Conservation (phyloP, 495 filamentous ascomycete genomes). For the Durotheca rogersii region DNA sequence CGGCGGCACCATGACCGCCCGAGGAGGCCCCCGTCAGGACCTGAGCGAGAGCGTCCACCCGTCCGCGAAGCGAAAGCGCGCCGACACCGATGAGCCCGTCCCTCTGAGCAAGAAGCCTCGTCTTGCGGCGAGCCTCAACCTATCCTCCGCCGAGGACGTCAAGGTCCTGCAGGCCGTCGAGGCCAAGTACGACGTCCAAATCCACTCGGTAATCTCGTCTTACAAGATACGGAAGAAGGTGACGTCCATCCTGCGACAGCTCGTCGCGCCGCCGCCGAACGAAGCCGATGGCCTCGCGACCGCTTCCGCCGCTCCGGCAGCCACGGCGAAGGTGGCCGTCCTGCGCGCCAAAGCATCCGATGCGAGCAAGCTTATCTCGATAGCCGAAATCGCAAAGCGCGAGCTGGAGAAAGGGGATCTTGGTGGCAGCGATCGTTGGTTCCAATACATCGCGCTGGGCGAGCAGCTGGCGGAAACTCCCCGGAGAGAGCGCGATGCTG, state of each 20-base stretch:
- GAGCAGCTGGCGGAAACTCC: slow-evolving; percentile 24
- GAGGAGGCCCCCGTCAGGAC: slow-evolving; percentile 1
- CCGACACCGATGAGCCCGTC: slow-evolving; percentile 19
- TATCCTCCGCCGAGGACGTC: slow-evolving; percentile 25
- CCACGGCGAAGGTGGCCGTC: slow-evolving; percentile 22
- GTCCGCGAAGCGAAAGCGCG: slow-evolving; percentile 30
- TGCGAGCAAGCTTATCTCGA: slow-evolving; percentile 61
- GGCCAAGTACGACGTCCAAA: slow-evolving; percentile 42
- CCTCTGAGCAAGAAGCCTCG: slow-evolving; percentile 26
- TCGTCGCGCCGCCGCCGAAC: slow-evolving; percentile 25
- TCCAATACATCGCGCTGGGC: slow-evolving; percentile 58
- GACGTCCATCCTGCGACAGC: slow-evolving; percentile 42
- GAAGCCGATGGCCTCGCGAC: slow-evolving; percentile 22
- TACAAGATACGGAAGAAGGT: slow-evolving; percentile 58
- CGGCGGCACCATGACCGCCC: slow-evolving; percentile 19
- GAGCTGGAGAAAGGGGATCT: slow-evolving; percentile 51
- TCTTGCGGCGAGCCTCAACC: slow-evolving; percentile 23
- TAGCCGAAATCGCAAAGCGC: slow-evolving; percentile 65
- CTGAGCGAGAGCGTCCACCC: slow-evolving; percentile 2
- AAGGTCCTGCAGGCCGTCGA: slow-evolving; percentile 23
- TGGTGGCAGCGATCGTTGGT: slow-evolving; percentile 45
- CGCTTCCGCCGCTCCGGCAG: slow-evolving; percentile 35
- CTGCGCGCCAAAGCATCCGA: slow-evolving; percentile 55
- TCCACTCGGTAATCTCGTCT: slow-evolving; percentile 54
- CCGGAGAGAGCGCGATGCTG: slow-evolving; percentile 26